phyloP scores from a whole-genome alignment of 2,329 filamentous ascomycete species.

The Cladophialophora carrionii region DNA sequence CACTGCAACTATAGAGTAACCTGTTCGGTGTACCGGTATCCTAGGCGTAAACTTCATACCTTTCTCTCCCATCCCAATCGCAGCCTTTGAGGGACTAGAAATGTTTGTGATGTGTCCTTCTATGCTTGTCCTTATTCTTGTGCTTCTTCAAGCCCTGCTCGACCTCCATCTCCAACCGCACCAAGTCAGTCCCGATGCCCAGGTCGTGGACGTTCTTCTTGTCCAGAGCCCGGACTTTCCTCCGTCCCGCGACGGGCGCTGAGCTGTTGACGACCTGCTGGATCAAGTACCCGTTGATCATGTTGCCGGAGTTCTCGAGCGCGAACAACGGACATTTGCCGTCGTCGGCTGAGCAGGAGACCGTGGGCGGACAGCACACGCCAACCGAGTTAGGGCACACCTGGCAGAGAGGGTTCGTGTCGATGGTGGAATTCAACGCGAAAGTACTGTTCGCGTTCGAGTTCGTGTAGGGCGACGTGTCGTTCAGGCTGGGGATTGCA shows the following conservation, averaged over 20 bases:
- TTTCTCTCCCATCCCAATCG: not conserved
- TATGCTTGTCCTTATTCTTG: conserved; percentile 13
- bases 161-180: conserved; percentile 1
- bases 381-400: conserved; percentile 30
- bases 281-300: conserved; percentile 33
- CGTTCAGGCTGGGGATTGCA: not conserved
- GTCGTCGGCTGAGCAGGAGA: conserved; percentile 27
- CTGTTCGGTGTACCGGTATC: not conserved
- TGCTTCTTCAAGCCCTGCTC: conserved; percentile 1
- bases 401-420: conserved; percentile 30
- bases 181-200: conserved; percentile 1
- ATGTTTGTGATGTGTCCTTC: conserved; percentile 24
- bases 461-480: not conserved
- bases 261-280: conserved; percentile 34
- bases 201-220: conserved; percentile 8
- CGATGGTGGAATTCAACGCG: conserved; percentile 1
- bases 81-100: conserved; percentile 4
- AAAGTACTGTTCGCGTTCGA: conserved; percentile 3
- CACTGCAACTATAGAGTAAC: not conserved
- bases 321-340: conserved; percentile 33
- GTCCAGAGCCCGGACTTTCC: conserved; percentile 27
- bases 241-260: conserved; percentile 28
- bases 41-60: not conserved
- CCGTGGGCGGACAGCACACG: conserved; percentile 34
- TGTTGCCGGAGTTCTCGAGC: conserved; percentile 29